Evolutionary conservation across 169 alveolate species (phyloP).

Genomic region (Besnoitia besnoiti): DNA sequence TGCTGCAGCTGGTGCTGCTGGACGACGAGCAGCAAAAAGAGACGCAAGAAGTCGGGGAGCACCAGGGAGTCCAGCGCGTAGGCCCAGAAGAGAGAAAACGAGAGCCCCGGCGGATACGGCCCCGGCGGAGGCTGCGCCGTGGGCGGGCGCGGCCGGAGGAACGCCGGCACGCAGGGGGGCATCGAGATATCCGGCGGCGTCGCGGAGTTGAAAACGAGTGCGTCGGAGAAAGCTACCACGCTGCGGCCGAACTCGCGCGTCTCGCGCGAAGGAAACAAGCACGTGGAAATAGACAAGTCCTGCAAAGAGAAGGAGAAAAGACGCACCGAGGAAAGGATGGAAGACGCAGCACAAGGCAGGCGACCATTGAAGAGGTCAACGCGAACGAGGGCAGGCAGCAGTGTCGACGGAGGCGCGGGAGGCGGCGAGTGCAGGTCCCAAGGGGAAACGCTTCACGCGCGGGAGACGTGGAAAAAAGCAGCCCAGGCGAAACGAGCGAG

Average conservation of each 20-base stretch:
- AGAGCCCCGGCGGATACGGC: slow-evolving; percentile 21
- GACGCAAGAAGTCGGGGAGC: slow-evolving; percentile 47
- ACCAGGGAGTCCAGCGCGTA: slow-evolving; percentile 56
- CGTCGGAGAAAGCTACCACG: slow-evolving; percentile 45
- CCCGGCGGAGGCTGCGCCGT: neutral
- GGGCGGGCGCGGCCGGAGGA: neutral
- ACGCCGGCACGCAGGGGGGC: slow-evolving; percentile 36
- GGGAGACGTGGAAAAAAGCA: too few relatives aligned
- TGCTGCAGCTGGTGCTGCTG: slow-evolving; percentile 61
- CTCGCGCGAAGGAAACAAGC: slow-evolving; percentile 56
- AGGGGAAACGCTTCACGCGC: too few relatives aligned
- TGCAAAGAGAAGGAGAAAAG: neutral
- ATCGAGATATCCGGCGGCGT: slow-evolving; percentile 52
- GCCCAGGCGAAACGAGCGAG: too few relatives aligned
- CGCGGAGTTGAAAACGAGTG: slow-evolving; percentile 41
- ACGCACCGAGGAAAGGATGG: neutral
- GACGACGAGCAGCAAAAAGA: slow-evolving; percentile 28
- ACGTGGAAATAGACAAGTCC: slow-evolving; percentile 12
- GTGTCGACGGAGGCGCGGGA: too few relatives aligned
- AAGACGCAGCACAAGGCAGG: neutral
- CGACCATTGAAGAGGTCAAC: too few relatives aligned
- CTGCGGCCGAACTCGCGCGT: slow-evolving; percentile 65
- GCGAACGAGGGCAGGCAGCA: too few relatives aligned
- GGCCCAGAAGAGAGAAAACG: slow-evolving; percentile 53
- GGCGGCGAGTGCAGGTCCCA: too few relatives aligned